A percentile compares a stretch with the other conserved stretches of the same genome.
phyloP scores from a whole-genome alignment of 257 asterid genomes.

The Solanum pinnatisectum region DNA sequence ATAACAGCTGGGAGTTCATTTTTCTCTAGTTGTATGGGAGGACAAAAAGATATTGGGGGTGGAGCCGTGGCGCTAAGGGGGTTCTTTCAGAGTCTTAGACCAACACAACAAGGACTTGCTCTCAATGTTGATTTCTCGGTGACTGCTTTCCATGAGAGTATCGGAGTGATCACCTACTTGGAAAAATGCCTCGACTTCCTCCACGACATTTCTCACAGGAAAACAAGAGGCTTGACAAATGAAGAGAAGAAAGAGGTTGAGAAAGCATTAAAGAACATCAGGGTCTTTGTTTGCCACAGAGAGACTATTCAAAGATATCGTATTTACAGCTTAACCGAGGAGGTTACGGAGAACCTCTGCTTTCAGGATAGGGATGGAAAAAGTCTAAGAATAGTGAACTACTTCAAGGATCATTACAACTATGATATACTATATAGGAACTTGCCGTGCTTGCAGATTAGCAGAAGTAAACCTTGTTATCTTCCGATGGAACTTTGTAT shows the following conservation, averaged over 20 bases:
- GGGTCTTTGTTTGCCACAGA: conserved; percentile 86
- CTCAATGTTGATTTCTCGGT: conserved; percentile 87
- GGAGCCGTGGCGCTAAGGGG: conserved; percentile 86
- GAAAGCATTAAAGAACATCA: conserved; percentile 55
- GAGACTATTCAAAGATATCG: conserved; percentile 78
- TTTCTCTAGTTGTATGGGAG: conserved; percentile 66
- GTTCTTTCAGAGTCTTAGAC: conserved; percentile 86
- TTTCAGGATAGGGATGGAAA: conserved; percentile 81
- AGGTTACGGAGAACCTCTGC: conserved; percentile 47
- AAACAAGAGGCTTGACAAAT: conserved; percentile 25
- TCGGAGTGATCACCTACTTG: conserved; percentile 73
- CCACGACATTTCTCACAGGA: conserved; percentile 32
- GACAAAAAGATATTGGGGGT: conserved; percentile 71
- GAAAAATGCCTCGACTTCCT: conserved; percentile 61
- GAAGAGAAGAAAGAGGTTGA: conserved; percentile 77
- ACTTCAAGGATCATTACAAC: conserved; percentile 79
- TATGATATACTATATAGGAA: conserved; percentile 60
- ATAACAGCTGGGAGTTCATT: conserved; percentile 54
- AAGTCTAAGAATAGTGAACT: conserved; percentile 37
- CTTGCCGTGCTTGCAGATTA: conserved; percentile 82
- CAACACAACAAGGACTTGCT: conserved; percentile 92
- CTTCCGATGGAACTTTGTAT: conserved; percentile 96
- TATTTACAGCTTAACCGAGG: conserved; percentile 61
- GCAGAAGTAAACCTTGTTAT: conserved; percentile 85
- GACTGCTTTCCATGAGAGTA: conserved; percentile 90